phyloP scores from a whole-genome alignment of 208 protist genomes.

The Phytomonas serpens region DNA sequence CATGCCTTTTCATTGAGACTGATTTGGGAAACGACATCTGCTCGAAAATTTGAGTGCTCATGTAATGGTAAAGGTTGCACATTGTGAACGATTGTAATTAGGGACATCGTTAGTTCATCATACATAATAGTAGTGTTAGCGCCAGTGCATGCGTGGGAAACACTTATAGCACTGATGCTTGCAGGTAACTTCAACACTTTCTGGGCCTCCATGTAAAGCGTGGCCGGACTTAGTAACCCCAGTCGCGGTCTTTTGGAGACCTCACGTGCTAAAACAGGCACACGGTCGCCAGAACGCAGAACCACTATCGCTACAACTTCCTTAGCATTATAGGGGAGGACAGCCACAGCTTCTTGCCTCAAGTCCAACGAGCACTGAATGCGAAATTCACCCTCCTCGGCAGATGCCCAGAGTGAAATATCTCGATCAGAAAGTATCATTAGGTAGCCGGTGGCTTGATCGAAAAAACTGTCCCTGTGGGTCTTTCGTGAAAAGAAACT shows the following conservation, averaged over 20 bases:
- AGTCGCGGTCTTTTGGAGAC: not conserved
- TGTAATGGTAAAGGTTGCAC: not conserved
- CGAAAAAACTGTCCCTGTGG: conserved; percentile 42
- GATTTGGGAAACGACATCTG: not conserved
- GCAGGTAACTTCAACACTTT: not conserved
- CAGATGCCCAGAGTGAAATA: conserved; percentile 25
- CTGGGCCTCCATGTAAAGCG: not conserved
- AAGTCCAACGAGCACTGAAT: conserved; percentile 12
- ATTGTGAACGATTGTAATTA: not conserved
- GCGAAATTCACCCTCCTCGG: conserved; percentile 12
- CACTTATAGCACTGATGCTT: not conserved
- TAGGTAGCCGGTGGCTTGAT: conserved; percentile 21
- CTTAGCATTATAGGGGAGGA: conserved; percentile 15
- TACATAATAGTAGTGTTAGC: conserved; percentile 1
- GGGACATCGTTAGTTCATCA: not conserved
- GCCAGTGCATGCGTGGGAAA: not conserved
- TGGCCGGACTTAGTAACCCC: not conserved
- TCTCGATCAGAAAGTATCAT: conserved; percentile 23
- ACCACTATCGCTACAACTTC: conserved; percentile 27
- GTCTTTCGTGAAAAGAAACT: conserved; percentile 15
- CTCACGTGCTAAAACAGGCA: conserved; percentile 19
- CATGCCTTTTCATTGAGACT: not conserved
- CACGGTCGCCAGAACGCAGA: conserved; percentile 25
- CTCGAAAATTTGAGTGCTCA: not conserved
- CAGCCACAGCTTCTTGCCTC: conserved; percentile 12